A percentile compares a stretch with the other conserved stretches of the same genome.
These are phyloP conservation scores for Irpex sp. DNA, from an alignment of 1,284 basidiomycete species.

Conservation along the genomic window DNA sequence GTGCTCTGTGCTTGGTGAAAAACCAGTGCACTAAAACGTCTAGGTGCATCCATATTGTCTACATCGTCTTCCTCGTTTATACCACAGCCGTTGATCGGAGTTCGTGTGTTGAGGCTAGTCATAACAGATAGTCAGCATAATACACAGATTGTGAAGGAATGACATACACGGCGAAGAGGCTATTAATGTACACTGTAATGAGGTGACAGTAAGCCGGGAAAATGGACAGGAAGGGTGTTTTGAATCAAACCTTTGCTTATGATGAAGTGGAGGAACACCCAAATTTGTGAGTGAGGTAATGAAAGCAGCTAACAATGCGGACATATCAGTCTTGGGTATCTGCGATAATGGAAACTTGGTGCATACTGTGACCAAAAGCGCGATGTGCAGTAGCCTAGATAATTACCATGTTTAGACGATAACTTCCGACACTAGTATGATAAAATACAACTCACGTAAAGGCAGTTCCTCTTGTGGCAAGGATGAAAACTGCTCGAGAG, in stretches of 20 bases:
- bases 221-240: neutral
- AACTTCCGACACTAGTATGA: no score
- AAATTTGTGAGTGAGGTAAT: neutral
- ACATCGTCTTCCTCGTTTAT: neutral
- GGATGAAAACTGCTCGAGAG: neutral
- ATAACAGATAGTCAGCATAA: neutral
- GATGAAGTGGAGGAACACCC: conserved; percentile 2
- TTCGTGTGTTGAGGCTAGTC: neutral
- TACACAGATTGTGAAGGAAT: neutral
- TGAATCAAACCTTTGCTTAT: neutral
- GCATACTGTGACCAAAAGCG: conserved; percentile 1
- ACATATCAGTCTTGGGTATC: neutral
- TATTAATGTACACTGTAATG: neutral
- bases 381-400: neutral
- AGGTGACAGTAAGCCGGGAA: neutral
- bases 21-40: neutral
- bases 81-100: neutral
- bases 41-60: neutral
- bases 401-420: neutral
- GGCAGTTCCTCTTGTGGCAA: neutral
- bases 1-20: neutral
- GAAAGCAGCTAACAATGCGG: neutral
- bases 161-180: neutral
- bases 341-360: neutral
- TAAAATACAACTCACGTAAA: conserved; percentile 2